Percentiles rank a stretch among this genome's conserved stretches.
Conservation (phyloP, 371 early-diverging fungal species). For the Apophysomyces trapeziformis region DNA sequence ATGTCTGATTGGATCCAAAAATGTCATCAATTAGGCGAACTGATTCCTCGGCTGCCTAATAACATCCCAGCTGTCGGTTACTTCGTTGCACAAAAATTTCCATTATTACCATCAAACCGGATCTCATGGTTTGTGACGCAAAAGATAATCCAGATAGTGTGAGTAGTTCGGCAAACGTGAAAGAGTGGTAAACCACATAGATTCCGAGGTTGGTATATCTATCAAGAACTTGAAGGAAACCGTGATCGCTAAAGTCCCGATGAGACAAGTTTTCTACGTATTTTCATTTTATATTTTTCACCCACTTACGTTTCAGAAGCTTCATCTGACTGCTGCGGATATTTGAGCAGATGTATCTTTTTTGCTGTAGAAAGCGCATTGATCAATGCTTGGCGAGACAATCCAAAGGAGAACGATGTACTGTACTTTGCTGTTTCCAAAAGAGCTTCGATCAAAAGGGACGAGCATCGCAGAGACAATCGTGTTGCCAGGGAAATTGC, state of each 20-base stretch:
- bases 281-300: not conserved
- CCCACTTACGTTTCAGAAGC: not conserved
- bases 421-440: conserved; percentile 61
- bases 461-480: conserved; percentile 33
- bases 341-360: conserved; percentile 33
- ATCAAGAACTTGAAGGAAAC: conserved; percentile 67
- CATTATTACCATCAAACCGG: conserved; percentile 66
- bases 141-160: conserved; percentile 80
- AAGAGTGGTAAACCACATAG: conserved; percentile 70
- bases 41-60: conserved; percentile 83
- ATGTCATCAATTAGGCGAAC: conserved; percentile 90
- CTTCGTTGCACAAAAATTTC: conserved; percentile 37
- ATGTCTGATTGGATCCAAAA: conserved; percentile 92
- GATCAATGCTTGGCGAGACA: conserved; percentile 55
- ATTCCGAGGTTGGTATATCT: conserved; percentile 74
- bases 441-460: conserved; percentile 41
- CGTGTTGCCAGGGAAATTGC: conserved; percentile 38
- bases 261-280: not conserved
- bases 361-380: conserved; percentile 56
- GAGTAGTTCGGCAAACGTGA: conserved; percentile 81
- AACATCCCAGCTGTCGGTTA: conserved; percentile 7
- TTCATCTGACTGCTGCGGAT: not conserved
- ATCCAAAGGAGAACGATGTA: conserved; percentile 54
- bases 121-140: conserved; percentile 71
- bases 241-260: conserved; percentile 19